These are phyloP conservation scores for Hyaloscypha hepaticicola DNA, from an alignment of 495 filamentous ascomycete genomes.

Conservation along the genomic window DNA sequence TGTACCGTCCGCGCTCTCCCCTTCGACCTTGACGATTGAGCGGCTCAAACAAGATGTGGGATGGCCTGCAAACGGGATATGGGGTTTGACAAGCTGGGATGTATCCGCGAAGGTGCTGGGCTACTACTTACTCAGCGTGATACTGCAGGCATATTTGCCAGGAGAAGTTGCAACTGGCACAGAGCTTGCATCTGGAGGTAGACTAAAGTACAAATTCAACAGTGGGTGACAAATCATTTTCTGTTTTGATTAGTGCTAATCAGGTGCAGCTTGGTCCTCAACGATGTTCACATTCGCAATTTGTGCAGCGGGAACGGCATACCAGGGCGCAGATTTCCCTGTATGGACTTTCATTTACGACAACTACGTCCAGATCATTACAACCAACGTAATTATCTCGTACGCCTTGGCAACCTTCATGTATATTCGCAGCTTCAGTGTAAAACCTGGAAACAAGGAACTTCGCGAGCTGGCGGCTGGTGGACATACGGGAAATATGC, in stretches of 20 bases:
- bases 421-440: conserved; percentile 77
- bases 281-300: conserved; percentile 66
- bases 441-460: conserved; percentile 67
- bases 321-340: conserved; percentile 76
- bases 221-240: conserved; percentile 43
- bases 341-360: conserved; percentile 93
- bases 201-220: conserved; percentile 88
- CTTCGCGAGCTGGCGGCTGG: conserved; percentile 77
- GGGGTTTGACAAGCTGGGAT: conserved; percentile 60
- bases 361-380: conserved; percentile 83
- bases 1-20: conserved; percentile 76
- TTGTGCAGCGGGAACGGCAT: conserved; percentile 68
- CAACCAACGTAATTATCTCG: conserved; percentile 75
- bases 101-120: conserved; percentile 65
- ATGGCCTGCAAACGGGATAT: conserved; percentile 69
- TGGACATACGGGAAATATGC: conserved; percentile 76
- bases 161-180: conserved; percentile 71
- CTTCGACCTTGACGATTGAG: conserved; percentile 66
- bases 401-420: conserved; percentile 67
- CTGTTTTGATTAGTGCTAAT: conserved; percentile 27
- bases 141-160: conserved; percentile 76
- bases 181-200: conserved; percentile 65
- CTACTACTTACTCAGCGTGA: conserved; percentile 77
- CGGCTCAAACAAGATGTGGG: conserved; percentile 73
- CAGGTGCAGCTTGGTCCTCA: conserved; percentile 66